Percentiles rank a stretch among this genome's conserved stretches.
These are phyloP conservation scores for Fusarium sp. DNA, from an alignment of 2,329 filamentous ascomycete species.

Conservation along the genomic window DNA sequence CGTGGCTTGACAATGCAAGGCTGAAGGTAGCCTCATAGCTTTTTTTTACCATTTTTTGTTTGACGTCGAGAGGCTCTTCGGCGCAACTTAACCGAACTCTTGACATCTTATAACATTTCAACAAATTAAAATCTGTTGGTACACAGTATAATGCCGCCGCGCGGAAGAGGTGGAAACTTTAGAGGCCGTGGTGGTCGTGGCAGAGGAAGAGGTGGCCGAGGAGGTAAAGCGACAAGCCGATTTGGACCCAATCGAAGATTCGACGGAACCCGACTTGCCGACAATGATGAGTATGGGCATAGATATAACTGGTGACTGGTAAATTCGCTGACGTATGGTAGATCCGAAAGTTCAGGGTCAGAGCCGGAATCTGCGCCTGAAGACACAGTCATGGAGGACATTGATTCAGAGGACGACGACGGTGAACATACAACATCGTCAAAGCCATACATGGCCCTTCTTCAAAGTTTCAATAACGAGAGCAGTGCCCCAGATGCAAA, in stretches of 20 bases:
- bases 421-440: constrained; percentile 55
- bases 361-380: constrained; percentile 43
- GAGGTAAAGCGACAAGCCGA: constrained; percentile 47
- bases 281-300: constrained; percentile 47
- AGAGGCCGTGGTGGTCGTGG: constrained; percentile 45
- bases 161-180: constrained; percentile 46
- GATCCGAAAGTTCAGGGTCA: constrained; percentile 39
- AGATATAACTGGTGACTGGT: no score
- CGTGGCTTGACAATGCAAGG: constrained; percentile 50
- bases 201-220: constrained; percentile 42
- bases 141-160: constrained; percentile 45
- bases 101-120: not conserved
- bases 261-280: constrained; percentile 48
- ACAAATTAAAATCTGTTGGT: accelerated
- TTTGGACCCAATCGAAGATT: constrained; percentile 50
- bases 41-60: constrained; percentile 41
- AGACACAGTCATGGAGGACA: constrained; percentile 49
- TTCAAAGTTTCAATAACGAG: constrained; percentile 64
- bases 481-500: constrained; percentile 58
- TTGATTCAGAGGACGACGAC: constrained; percentile 55
- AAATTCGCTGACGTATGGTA: constrained; percentile 1
- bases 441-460: constrained; percentile 64
- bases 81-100: not conserved
- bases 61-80: not conserved
- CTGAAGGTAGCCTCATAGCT: constrained; percentile 45